Base-by-base conservation (phyloP, 1,284 basidiomycete genomes). In the Cystobasidium slooffiae region DNA sequence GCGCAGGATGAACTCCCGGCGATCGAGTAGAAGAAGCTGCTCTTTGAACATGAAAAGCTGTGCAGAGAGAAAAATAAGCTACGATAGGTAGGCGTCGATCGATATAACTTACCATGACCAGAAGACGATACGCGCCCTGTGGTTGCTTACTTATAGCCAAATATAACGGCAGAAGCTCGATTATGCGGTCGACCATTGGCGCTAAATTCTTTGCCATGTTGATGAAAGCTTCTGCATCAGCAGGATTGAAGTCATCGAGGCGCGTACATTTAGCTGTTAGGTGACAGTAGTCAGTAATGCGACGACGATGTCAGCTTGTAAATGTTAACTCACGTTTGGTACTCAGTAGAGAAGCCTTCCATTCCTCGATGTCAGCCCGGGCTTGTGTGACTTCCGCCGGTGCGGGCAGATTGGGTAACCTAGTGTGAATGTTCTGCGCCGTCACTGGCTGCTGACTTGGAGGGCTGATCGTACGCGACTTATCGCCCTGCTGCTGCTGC, bases 81-180 rank as follows among this genome's bases (percentile, higher is more conserved):
- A 5, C 24, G 24, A 9, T 12, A 12, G 39, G 5, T 18, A 37
- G 10, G 9, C 22, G 47, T 12, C 10, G 16, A 4, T n/a, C 39
- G 46, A 18, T 3, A 46, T 16, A n/a, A 52, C 77, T 47, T 46
- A 79, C 78, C 61, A 78, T 76, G 2, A 75, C 76, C 8, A 79
- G 63, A 37, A 78, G 67, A 49, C 75, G 76, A 37, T 72, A 56
- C 14, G 76, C 69, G 12, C 72, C 74, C 1, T 62, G 62, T 1
- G 49, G 46, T 14, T 78, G 75, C 39, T 55, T 49, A 16, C 75
- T 77, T 68, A 78, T 78, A 24, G 78, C 78, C 46, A 76, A 68
- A 72, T 78, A 80, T 6, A 80, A 59, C 12, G 79, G 78, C 31
- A 80, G 58, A 14, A 77, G 68, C 31, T 78, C 79, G 24, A 75